phyloP scores from a whole-genome alignment of 192 early-diverging fungal species.

The Coemansia sp. region DNA sequence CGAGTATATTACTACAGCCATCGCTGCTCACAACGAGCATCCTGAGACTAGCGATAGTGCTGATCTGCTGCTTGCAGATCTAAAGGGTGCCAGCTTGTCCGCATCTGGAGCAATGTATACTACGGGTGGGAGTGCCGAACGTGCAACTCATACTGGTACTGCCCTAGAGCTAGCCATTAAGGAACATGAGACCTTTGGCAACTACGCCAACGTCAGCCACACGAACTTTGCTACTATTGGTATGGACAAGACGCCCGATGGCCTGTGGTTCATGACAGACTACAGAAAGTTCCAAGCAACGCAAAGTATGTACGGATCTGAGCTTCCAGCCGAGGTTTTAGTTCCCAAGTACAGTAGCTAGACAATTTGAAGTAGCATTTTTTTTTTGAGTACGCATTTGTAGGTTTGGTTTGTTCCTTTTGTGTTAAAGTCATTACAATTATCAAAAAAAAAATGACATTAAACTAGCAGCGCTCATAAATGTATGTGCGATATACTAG shows the following conservation, averaged over 20 bases:
- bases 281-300: constrained; percentile 16
- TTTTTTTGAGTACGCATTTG: background rate
- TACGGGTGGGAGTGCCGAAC: background rate
- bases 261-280: constrained; percentile 14
- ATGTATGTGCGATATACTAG: constrained; percentile 19
- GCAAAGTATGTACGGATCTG: background rate
- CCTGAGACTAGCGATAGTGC: background rate
- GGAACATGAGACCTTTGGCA: background rate
- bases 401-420: background rate
- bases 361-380: background rate
- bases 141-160: background rate
- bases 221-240: background rate
- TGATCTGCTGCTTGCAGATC: background rate
- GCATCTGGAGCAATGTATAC: background rate
- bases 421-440: background rate
- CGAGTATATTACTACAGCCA: background rate
- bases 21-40: background rate
- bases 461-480: constrained; percentile 13
- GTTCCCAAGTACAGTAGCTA: constrained; percentile 7
- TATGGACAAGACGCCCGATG: constrained; percentile 15
- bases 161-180: constrained; percentile 16
- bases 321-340: background rate
- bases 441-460: background rate
- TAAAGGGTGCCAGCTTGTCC: background rate
- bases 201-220: background rate